Base-by-base conservation (phyloP, 2,329 filamentous ascomycete species). In the Epicoccum sorghinum region DNA sequence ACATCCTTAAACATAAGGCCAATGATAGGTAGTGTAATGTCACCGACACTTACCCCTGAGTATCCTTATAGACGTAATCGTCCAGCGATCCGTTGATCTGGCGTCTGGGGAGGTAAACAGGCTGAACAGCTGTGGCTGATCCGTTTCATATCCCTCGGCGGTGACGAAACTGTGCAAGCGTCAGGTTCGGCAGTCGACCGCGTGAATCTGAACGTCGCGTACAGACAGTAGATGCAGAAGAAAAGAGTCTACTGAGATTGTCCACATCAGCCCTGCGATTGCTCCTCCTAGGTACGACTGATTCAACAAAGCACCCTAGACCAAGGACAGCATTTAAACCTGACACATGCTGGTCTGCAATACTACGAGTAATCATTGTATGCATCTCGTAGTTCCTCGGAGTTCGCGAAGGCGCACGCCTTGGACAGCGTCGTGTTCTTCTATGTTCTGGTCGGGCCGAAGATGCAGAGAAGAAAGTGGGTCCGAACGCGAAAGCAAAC, bases 391-490 rank as follows among this genome's bases (percentile, higher is more conserved):
- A 40, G 52, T 40, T 41, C 23, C 36, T 45, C 51, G 52, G 45
- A 23, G 35, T n/a, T 29, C 43, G 40, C 45, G 40, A 54, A 40
- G 44, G 27, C 22, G 32, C 37, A 47, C 40, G 42, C 37, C 42
- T 41, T 46, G 35, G 12, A 23, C 7, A 22, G 41, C 38, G n/a
- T 53, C 44, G 42, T 27, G 33, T 35, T 32, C 39, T 54, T 48
- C 39, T 44, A 49, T 45, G 45, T 55, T 55, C 30, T 47, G 32
- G 35, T 55, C 52, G 52, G 52, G 52, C 52, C 52, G 52, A 55
- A 42, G 46, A 23, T 18, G 52, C 46, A 46, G 52, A 55, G 42
- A 48, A 45, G 37, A 41, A 40, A 52, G 47, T 52, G 47, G 53
- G 44, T 47, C 43, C 33, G 40, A 33, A 43, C 35, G 43, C 39